Evolutionary conservation across 257 asterid genomes (phyloP), one percentile per base, ranked within the genome.

Genomic region (Voacanga thouarsii): DNA sequence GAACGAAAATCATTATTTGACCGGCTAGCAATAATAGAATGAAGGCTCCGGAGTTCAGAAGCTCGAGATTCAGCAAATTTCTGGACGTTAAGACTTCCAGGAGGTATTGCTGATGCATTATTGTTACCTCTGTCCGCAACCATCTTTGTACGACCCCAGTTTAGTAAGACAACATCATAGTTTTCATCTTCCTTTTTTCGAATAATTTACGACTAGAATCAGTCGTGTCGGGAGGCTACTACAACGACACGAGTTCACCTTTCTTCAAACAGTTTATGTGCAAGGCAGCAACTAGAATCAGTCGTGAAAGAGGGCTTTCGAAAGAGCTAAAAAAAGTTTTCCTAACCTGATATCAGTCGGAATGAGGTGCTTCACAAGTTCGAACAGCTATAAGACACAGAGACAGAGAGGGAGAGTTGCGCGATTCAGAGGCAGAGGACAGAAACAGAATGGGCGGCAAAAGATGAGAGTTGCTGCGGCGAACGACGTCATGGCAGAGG

Each of bases 61-160:
- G 96, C 91, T 74, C 97, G 90, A 82, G 97, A 87, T 81, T 91
- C 95, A 0, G 85, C 93, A 82, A 92, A 94, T 80, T 88, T 92
- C 83, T 84, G 79, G 82, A 94, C 97, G 72, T 77, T 79, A 30
- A 94, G 89, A 74, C 91, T 92, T 45, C 85, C 90, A 7, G 97
- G 98, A 2, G 87, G 86, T 79, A 86, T 89, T 76, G 82, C 67
- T 60, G 89, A 43, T 47, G 72, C 80, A 74, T 81, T 89, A 73
- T 77, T 59, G 83, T 84, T 90, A 67, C 81, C 80, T 53, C 82
- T 26, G 6, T 74, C 78, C 67, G 47, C 26, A 56, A 57, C 79
- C 79, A 80, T 80, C 75, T 64, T 33, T 51, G 6, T 47, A 47
- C 51, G 12, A 33, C 23, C 23, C 15, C 7, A 15, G 45, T 7